These are phyloP conservation scores for Diaporthe humulicola DNA, from an alignment of 2,329 filamentous ascomycete genomes.

Conservation along the genomic window DNA sequence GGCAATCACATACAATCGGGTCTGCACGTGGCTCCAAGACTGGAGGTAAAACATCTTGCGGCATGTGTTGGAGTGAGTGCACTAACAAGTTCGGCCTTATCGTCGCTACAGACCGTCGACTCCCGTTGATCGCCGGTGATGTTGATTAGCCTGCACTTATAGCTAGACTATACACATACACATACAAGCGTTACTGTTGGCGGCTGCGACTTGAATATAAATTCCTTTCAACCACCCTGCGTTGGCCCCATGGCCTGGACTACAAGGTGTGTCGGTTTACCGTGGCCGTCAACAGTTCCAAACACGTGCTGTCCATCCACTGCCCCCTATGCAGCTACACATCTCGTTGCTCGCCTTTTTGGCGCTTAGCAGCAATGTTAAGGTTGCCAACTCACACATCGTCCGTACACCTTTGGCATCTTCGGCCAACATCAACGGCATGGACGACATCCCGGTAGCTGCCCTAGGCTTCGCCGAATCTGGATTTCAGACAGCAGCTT, in stretches of 20 bases:
- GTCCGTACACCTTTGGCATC: not conserved
- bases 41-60: not conserved
- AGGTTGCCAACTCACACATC: not conserved
- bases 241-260: too few species aligned
- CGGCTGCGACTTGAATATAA: not conserved
- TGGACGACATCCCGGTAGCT: not conserved
- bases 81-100: not conserved
- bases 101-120: not conserved
- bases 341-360: not conserved
- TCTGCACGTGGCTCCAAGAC: not conserved
- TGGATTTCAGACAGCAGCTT: not conserved
- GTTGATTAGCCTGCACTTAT: not conserved
- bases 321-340: not conserved
- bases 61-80: not conserved
- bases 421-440: not conserved
- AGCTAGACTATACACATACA: not conserved
- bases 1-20: not conserved
- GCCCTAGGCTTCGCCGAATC: not conserved
- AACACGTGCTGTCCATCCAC: accelerated
- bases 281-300: not conserved
- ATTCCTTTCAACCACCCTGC: too few species aligned
- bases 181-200: not conserved
- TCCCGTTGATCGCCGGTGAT: not conserved
- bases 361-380: not conserved
- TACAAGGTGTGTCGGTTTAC: not conserved